Conservation (phyloP, 169 alveolate genomes). For the Plasmodium yoelii region DNA sequence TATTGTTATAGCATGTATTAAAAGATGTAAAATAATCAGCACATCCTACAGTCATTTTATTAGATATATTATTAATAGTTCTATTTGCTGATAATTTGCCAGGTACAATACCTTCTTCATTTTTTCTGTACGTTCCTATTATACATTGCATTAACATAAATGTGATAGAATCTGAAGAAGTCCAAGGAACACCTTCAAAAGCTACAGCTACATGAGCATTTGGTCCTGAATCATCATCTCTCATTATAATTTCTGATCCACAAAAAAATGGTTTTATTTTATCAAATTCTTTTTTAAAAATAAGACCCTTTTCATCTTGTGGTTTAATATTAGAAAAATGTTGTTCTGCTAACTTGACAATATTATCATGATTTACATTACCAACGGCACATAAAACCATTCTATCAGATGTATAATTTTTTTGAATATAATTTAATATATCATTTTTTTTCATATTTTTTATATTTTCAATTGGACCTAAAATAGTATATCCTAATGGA, state of each 20-base stretch:
- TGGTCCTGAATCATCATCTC: slow-evolving; percentile 89
- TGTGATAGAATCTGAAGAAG: slow-evolving; percentile 94
- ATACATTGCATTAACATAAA: slow-evolving; percentile 95
- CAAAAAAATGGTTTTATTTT: slow-evolving; percentile 85
- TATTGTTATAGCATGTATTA: slow-evolving; percentile 93
- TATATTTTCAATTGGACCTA: slow-evolving; percentile 93
- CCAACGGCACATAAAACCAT: slow-evolving; percentile 94
- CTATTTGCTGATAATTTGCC: slow-evolving; percentile 87
- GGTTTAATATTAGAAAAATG: slow-evolving; percentile 29
- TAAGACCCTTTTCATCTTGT: slow-evolving; percentile 5
- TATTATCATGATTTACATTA: slow-evolving; percentile 89
- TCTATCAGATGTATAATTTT: slow-evolving; percentile 94
- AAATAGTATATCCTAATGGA: slow-evolving; percentile 93
- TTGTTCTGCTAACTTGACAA: slow-evolving; percentile 85
- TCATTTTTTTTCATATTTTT: slow-evolving; percentile 89
- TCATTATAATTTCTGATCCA: slow-evolving; percentile 85
- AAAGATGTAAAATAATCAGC: slow-evolving; percentile 90
- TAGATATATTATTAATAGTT: slow-evolving; percentile 86
- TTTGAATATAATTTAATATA: slow-evolving; percentile 89
- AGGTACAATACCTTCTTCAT: slow-evolving; percentile 88
- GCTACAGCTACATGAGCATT: slow-evolving; percentile 92
- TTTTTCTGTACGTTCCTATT: slow-evolving; percentile 91
- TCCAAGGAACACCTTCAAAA: slow-evolving; percentile 95
- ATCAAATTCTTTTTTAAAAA: slow-evolving; percentile 49
- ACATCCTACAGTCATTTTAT: slow-evolving; percentile 88